Base-by-base conservation (phyloP, 192 early-diverging fungal species). In the Gamsiella multidivaricata region DNA sequence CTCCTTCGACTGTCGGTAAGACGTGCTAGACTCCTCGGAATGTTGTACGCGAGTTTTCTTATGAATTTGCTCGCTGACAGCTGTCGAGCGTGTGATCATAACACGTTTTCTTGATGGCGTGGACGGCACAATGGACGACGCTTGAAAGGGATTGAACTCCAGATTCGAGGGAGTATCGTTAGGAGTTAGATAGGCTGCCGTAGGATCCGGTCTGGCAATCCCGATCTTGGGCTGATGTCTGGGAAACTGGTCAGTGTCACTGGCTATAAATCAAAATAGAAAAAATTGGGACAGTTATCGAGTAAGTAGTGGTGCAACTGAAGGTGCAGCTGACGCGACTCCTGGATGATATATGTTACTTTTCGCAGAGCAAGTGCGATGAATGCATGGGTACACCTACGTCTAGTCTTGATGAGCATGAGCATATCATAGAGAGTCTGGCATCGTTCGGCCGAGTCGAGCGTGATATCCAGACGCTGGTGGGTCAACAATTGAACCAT, bases 191-290 rank as follows among this genome's bases (percentile, higher is more conserved):
- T 65, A 75, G 3, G 57, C 71, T 29, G 63, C 31, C 15, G 34
- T 60, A 20, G 57, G 50, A 36, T 66, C 71, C 5, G 71, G 71
- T 20, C 61, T 65, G 15, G 43, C 20, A 54, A 75, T 58, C 11
- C 63, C 71, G 5, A 32, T 18, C 34, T 75, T 75, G 29, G 71
- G 71, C 34, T 54, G 55, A 37, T 66, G 62, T 17, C 37, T 43
- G 3, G 64, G 63, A 57, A 75, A 75, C 4, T 18, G 20, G 18
- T 31, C 41, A 11, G 31, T 54, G 11, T 75, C 63, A 17, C 23
- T 33, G 8, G 71, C 71, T 75, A 54, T 37, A 23, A 0, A 55
- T 17, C 14, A 41, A 22, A n/a, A 50, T 6, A 17, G 6, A 15
- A 14, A 36, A 2, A 33, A 31, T 6, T 36, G 46, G 33, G 55